These are phyloP conservation scores for bread wheat (Triticum aestivum) DNA, from an alignment of 176 grass and related monocot species.

Conservation along the genomic window DNA sequence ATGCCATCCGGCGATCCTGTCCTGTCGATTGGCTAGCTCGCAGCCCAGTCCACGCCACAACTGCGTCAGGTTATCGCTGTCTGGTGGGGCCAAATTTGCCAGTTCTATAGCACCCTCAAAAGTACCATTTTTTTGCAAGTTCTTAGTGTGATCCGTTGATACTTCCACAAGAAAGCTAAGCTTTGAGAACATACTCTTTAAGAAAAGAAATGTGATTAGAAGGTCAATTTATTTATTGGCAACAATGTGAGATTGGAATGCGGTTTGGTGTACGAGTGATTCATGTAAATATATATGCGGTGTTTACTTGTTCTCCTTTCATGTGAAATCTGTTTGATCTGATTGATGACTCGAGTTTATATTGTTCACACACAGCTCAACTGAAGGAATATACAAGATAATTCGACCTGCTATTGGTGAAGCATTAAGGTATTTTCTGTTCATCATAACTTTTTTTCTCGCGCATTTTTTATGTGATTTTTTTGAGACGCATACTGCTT, in stretches of 20 bases:
- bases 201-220: background rate
- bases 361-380: constrained; percentile 57
- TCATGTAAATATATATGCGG: background rate
- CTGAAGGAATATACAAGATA: constrained; percentile 74
- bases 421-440: constrained; percentile 77
- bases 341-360: constrained; percentile 1
- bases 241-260: background rate
- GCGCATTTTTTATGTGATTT: background rate
- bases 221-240: constrained; percentile 10
- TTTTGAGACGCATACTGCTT: constrained; percentile 29
- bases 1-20: background rate
- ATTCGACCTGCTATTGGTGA: constrained; percentile 83
- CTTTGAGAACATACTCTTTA: background rate
- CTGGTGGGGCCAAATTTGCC: background rate
- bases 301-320: background rate
- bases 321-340: background rate
- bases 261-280: constrained; percentile 3
- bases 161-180: background rate
- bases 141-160: background rate
- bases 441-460: constrained; percentile 11
- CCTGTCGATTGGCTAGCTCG: background rate
- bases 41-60: background rate
- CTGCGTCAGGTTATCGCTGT: background rate
- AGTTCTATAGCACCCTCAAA: background rate
- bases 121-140: background rate